These are phyloP conservation scores for Xanthoconium separans DNA, from an alignment of 1,284 basidiomycete genomes.

Conservation along the genomic window DNA sequence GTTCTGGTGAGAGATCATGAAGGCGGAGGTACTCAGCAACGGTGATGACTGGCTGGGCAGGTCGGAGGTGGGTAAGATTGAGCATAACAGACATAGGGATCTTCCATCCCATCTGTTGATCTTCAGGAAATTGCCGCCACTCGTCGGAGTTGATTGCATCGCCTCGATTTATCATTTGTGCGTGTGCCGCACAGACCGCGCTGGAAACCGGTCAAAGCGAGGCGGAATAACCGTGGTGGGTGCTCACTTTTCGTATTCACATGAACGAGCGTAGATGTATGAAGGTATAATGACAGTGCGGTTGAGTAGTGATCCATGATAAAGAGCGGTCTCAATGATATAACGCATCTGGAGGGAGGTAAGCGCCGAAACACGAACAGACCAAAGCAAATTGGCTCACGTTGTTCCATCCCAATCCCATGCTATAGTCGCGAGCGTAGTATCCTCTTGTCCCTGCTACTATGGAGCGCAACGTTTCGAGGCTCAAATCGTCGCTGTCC, in stretches of 20 bases:
- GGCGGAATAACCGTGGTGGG: background rate
- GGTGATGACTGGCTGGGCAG: slow-evolving; percentile 39
- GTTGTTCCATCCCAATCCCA: slow-evolving; percentile 35
- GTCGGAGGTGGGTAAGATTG: slow-evolving; percentile 44
- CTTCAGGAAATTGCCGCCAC: slow-evolving; percentile 42
- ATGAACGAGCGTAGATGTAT: slow-evolving; percentile 41
- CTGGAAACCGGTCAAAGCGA: slow-evolving; percentile 11
- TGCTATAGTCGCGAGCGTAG: slow-evolving; percentile 34
- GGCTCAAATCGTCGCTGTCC: slow-evolving; percentile 20
- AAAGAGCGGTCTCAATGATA: slow-evolving; percentile 40
- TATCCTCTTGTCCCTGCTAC: slow-evolving; percentile 27
- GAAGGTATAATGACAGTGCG: slow-evolving; percentile 41
- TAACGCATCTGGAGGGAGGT: slow-evolving; percentile 35
- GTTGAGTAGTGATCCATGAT: slow-evolving; percentile 38
- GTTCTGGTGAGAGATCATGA: slow-evolving; percentile 35
- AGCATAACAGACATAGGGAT: slow-evolving; percentile 43
- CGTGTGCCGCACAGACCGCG: slow-evolving; percentile 34
- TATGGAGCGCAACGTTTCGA: slow-evolving; percentile 22
- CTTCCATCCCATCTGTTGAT: slow-evolving; percentile 43
- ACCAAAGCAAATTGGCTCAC: slow-evolving; percentile 14
- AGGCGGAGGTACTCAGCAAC: slow-evolving; percentile 44
- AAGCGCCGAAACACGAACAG: slow-evolving; percentile 4
- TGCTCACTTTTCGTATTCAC: slow-evolving; percentile 37
- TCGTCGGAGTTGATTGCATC: slow-evolving; percentile 40
- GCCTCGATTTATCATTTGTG: slow-evolving; percentile 41